phyloP scores from a whole-genome alignment of 768 basidiomycete species.

The Galerina sulciceps region DNA sequence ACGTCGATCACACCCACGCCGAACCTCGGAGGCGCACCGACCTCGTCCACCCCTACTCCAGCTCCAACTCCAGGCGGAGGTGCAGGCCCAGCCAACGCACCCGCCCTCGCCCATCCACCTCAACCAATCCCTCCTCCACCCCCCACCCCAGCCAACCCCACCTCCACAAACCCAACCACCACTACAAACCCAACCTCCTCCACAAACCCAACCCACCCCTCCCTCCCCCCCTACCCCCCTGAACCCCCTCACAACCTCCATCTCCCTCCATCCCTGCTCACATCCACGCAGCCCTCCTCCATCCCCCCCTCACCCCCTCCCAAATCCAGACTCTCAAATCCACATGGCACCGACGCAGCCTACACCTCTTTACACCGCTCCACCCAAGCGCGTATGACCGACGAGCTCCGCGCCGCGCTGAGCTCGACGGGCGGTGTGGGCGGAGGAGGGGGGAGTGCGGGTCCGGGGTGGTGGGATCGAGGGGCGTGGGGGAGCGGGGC shows the following conservation, averaged over 20 bases:
- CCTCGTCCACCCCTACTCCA: too few species aligned
- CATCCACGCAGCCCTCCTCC: too few species aligned
- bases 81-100: too few species aligned
- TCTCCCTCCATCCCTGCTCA: slow-evolving; percentile 67
- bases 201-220: slow-evolving; percentile 16
- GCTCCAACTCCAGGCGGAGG: too few species aligned
- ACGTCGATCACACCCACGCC: too few species aligned
- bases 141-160: background rate
- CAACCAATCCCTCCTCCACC: background rate
- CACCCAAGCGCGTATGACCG: slow-evolving; percentile 56
- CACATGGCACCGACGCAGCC: slow-evolving; percentile 64
- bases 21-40: too few species aligned
- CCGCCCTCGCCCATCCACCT: too few species aligned
- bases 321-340: slow-evolving; percentile 60
- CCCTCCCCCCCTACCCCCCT: slow-evolving; percentile 46
- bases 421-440: too few species aligned
- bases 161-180: background rate
- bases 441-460: slow-evolving; percentile 57
- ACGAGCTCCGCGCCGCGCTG: too few species aligned
- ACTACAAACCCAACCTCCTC: slow-evolving; percentile 9
- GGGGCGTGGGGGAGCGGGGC: slow-evolving; percentile 38
- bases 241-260: slow-evolving; percentile 60
- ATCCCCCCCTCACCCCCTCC: slow-evolving; percentile 48
- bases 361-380: slow-evolving; percentile 53
- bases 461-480: slow-evolving; percentile 56